phyloP scores from a whole-genome alignment of 129 eudicot species.

The Saposhnikovia divaricata region DNA sequence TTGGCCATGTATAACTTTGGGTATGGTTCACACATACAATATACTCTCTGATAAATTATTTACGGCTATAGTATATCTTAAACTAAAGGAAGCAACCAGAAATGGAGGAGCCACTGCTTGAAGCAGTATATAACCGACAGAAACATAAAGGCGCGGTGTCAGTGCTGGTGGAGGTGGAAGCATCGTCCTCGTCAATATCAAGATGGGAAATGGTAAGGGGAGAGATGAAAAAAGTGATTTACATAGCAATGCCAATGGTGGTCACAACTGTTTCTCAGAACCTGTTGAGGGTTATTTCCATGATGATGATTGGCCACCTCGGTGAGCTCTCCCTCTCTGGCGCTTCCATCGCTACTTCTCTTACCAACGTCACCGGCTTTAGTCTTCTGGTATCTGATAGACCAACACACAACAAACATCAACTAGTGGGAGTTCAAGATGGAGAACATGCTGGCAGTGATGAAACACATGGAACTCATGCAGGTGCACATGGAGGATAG shows the following conservation, averaged over 20 bases:
- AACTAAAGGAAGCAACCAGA: background rate
- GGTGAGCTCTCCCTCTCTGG: conserved; percentile 45
- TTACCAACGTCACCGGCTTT: conserved; percentile 61
- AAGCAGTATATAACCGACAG: no score
- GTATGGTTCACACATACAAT: background rate
- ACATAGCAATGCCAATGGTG: conserved; percentile 55
- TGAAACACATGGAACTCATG: no score
- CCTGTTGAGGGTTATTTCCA: conserved; percentile 33
- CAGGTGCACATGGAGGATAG: no score
- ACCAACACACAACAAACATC: no score
- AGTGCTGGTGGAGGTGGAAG: background rate
- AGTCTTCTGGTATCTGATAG: conserved; percentile 67
- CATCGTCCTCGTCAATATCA: background rate
- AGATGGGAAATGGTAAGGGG: background rate
- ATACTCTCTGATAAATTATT: no score
- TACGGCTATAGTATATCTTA: no score
- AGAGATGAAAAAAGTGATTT: conserved; percentile 32
- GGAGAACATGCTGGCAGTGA: no score
- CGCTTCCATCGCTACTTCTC: conserved; percentile 51
- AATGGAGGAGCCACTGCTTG: background rate
- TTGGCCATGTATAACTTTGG: no score
- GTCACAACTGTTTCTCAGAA: conserved; percentile 40
- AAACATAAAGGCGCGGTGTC: background rate
- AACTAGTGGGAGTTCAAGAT: no score
- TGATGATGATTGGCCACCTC: conserved; percentile 67